These are phyloP conservation scores for Fonsecaea pedrosoi DNA, from an alignment of 2,329 filamentous ascomycete genomes.

Conservation along the genomic window DNA sequence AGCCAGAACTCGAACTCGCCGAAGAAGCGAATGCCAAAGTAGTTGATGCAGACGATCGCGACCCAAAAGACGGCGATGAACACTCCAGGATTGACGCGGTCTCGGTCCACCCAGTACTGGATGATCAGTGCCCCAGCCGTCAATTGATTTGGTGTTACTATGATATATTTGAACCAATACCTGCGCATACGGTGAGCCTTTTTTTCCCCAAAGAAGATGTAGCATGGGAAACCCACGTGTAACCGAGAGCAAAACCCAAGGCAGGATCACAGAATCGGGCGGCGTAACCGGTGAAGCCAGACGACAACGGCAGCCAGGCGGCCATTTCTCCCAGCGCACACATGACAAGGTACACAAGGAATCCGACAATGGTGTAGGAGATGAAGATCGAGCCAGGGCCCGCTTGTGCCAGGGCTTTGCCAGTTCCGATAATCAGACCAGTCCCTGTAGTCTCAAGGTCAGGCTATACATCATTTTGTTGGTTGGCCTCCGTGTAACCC, in stretches of 20 bases:
- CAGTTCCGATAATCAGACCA: slow-evolving; percentile 69
- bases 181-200: slow-evolving; percentile 38
- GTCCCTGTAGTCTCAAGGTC: slow-evolving; percentile 37
- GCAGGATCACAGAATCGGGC: slow-evolving; percentile 80
- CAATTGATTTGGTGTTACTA: slow-evolving; percentile 82
- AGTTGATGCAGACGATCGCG: slow-evolving; percentile 69
- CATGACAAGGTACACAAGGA: slow-evolving; percentile 81
- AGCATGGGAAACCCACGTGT: slow-evolving; percentile 58
- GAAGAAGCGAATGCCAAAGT: slow-evolving; percentile 72
- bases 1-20: slow-evolving; percentile 70
- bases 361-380: slow-evolving; percentile 53
- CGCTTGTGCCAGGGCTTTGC: slow-evolving; percentile 64
- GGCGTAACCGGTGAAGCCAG: slow-evolving; percentile 83
- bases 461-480: background rate
- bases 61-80: slow-evolving; percentile 77
- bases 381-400: slow-evolving; percentile 54
- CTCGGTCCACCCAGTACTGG: slow-evolving; percentile 73
- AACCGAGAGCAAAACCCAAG: slow-evolving; percentile 79
- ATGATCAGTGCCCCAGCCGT: slow-evolving; percentile 81
- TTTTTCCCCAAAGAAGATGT: background rate
- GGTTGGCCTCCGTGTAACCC: background rate
- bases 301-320: slow-evolving; percentile 76
- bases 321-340: slow-evolving; percentile 83
- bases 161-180: slow-evolving; percentile 78
- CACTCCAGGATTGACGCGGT: slow-evolving; percentile 75